Evolutionary conservation across 495 filamentous ascomycete genomes (phyloP).

Genomic region (Tuber microsphaerosporum): DNA sequence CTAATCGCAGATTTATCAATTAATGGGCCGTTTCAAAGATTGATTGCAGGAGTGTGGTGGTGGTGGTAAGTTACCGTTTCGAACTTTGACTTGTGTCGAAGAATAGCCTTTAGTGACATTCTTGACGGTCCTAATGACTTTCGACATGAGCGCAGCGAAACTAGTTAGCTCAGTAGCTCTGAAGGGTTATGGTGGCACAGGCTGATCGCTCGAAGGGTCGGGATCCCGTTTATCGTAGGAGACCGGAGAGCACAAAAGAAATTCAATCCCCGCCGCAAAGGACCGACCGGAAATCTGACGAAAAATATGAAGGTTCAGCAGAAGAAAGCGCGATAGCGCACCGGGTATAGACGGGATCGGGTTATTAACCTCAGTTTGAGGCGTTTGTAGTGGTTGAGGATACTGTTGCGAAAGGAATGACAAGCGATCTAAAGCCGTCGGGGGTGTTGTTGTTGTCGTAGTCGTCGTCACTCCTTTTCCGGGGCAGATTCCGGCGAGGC

Average conservation of each 20-base stretch:
- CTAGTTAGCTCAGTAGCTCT: slow-evolving; percentile 34
- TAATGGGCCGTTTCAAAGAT: slow-evolving; percentile 11
- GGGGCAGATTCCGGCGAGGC: slow-evolving; percentile 5
- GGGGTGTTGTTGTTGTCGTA: slow-evolving; percentile 32
- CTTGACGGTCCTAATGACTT: slow-evolving; percentile 95
- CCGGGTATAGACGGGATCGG: neutral
- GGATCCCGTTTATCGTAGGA: neutral
- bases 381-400: neutral
- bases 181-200: slow-evolving; percentile 2
- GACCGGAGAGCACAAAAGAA: neutral
- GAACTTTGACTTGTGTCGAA: slow-evolving; percentile 92
- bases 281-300: neutral
- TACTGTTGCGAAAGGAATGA: slow-evolving; percentile 14
- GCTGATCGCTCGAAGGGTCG: neutral
- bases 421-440: slow-evolving; percentile 13
- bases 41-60: neutral
- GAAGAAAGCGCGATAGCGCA: neutral
- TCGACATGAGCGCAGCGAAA: slow-evolving; percentile 61
- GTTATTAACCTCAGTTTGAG: neutral
- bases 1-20: slow-evolving; percentile 47
- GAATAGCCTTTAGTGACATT: slow-evolving; percentile 99
- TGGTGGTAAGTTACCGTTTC: slow-evolving; percentile 70
- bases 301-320: neutral
- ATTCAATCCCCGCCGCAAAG: neutral
- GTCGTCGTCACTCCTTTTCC: slow-evolving; percentile 33